Percentiles rank a stretch among this genome's conserved stretches.
These are phyloP conservation scores for Malbranchea zuffiana DNA, from an alignment of 2,329 filamentous ascomycete genomes.

Conservation along the genomic window DNA sequence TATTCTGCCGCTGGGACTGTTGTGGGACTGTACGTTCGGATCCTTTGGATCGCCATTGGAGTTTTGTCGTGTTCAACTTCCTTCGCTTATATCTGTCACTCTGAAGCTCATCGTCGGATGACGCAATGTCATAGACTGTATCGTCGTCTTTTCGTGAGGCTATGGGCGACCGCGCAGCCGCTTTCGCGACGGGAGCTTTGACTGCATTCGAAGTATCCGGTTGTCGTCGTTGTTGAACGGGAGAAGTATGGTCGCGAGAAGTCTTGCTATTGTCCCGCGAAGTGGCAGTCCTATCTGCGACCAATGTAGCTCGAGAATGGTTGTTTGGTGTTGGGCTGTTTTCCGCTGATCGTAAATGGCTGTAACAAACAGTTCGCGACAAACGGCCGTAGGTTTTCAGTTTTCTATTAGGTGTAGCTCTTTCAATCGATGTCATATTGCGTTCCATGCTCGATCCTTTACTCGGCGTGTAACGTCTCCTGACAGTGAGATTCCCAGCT, in stretches of 20 bases:
- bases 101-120: conserved; percentile 21
- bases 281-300: no score
- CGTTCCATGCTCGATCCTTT: no score
- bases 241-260: no score
- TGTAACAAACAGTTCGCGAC: conserved; percentile 7
- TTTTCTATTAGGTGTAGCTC: conserved; percentile 11
- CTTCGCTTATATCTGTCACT: conserved; percentile 7
- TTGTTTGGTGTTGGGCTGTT: no score
- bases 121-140: conserved; percentile 20
- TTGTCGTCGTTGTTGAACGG: no score
- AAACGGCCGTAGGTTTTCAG: conserved; percentile 15
- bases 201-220: neutral
- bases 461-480: no score
- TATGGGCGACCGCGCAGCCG: neutral
- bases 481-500: neutral
- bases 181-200: neutral
- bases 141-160: conserved; percentile 3
- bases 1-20: neutral
- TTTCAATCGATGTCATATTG: conserved; percentile 5
- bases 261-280: no score
- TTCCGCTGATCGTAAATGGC: neutral
- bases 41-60: conserved; percentile 1
- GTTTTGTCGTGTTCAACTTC: conserved; percentile 11
- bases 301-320: no score
- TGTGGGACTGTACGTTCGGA: conserved; percentile 1